Base-by-base conservation (phyloP, 2,329 filamentous ascomycete species). In the Chaetomium globosum region DNA sequence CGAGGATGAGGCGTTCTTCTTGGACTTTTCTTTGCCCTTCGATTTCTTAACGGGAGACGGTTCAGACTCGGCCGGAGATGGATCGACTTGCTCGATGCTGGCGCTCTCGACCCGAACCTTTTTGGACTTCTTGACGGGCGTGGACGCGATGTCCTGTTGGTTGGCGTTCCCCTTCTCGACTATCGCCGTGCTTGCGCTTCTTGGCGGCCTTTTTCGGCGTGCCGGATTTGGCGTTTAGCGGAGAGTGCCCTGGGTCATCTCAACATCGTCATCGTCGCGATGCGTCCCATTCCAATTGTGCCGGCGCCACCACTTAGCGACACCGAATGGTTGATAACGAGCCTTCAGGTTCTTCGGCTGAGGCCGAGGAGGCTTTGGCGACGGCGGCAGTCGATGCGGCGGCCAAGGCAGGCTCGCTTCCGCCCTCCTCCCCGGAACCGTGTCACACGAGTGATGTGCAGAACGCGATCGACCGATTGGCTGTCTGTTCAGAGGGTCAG, bases 261-360 rank as follows among this genome's bases (percentile, higher is more conserved):
- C 80, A 6, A 77, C 74, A 64, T 80, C 79, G 19, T 82, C 80
- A 13, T 74, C 76, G 23, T 80, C 81, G n/a, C 72, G 83, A 70
- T 0, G 70, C 77, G 30, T 80, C 80, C 80, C 12, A 72, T 65
- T 4, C 81, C 81, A 68, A 82, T 82, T 16, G 68, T 74, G 53
- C 71, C 74, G 70, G 67, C 58, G 10, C 64, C 52, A 12, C 71
- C 70, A 28, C n/a, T 71, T 74, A 9, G 78, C 69, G 52, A 85
- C 80, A 31, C 90, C 90, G 53, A 89, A 84, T 1, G 90, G 89
- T 61, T 83, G 83, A 75, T 85, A 92, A 39, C 89, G 85, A 76
- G 87, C 84, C 71, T 83, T 86, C 61, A 93, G 78, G 7, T 87
- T 88, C 71, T 84, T 81, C 1, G 90, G 89, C 74, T 93, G 90